These are phyloP conservation scores for Globisporangium yorkense DNA, from an alignment of 352 stramenopile species.

Conservation along the genomic window DNA sequence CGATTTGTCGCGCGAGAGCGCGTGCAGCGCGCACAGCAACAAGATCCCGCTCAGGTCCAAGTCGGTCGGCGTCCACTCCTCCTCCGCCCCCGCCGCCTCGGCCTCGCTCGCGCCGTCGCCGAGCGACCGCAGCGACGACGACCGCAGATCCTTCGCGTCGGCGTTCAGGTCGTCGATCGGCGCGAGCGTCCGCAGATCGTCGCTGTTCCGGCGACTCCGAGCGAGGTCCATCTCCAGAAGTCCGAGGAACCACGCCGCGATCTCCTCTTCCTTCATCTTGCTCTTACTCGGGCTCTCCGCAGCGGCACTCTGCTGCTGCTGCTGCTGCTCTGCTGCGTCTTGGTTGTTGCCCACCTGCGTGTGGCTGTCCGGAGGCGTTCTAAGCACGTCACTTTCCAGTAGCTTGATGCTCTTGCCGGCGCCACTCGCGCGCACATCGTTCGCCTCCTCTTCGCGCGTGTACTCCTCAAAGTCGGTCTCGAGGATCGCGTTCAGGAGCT, in stretches of 20 bases:
- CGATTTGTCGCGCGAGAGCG: slow-evolving; percentile 59
- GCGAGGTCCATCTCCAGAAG: slow-evolving; percentile 59
- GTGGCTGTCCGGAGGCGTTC: background rate
- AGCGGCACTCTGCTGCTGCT: slow-evolving; percentile 5
- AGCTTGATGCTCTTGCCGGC: slow-evolving; percentile 15
- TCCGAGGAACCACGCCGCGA: slow-evolving; percentile 64
- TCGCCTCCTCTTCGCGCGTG: slow-evolving; percentile 19
- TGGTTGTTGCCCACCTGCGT: slow-evolving; percentile 15
- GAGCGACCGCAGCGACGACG: background rate
- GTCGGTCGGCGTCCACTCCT: slow-evolving; percentile 53
- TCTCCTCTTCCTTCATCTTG: slow-evolving; percentile 60
- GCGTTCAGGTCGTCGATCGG: slow-evolving; percentile 8
- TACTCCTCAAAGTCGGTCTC: slow-evolving; percentile 68
- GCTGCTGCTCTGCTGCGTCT: slow-evolving; percentile 14
- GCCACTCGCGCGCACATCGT: slow-evolving; percentile 1
- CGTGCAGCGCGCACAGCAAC: slow-evolving; percentile 68
- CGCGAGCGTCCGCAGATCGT: slow-evolving; percentile 9
- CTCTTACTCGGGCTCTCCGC: slow-evolving; percentile 19
- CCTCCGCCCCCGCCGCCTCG: slow-evolving; percentile 20
- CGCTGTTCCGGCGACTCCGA: slow-evolving; percentile 19
- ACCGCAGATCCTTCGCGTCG: background rate
- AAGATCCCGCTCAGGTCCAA: slow-evolving; percentile 74
- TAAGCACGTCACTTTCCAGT: slow-evolving; percentile 8
- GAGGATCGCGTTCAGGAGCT: slow-evolving; percentile 57
- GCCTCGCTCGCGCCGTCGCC: slow-evolving; percentile 6